These are phyloP conservation scores for Astragalus glycyphyllos DNA, from an alignment of 306 rosid genomes.

Conservation along the genomic window DNA sequence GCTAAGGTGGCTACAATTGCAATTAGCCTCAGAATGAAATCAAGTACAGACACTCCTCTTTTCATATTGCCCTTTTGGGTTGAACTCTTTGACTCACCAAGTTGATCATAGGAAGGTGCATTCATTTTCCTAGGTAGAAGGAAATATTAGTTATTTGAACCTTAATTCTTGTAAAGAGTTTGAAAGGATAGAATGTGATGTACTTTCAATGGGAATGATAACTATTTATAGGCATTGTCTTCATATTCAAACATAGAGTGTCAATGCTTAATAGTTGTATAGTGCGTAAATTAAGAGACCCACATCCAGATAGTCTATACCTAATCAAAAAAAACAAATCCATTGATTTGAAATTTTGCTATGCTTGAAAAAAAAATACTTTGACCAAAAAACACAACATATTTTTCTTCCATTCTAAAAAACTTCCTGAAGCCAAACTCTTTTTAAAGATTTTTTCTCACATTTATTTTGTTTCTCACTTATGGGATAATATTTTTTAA, in stretches of 20 bases:
- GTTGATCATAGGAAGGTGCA: neutral
- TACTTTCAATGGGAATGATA: neutral
- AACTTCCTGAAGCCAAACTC: too few species aligned
- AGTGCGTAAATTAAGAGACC: neutral
- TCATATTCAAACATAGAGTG: neutral
- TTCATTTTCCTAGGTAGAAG: too few species aligned
- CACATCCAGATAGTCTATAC: neutral
- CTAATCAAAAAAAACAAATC: conserved; percentile 29
- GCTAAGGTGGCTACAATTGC: conserved; percentile 29
- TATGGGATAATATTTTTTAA: neutral
- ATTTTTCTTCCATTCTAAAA: too few species aligned
- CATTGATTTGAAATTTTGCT: conserved; percentile 6
- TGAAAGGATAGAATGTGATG: conserved; percentile 13
- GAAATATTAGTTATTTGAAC: neutral
- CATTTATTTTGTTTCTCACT: too few species aligned
- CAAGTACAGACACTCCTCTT: conserved; percentile 16
- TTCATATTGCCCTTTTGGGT: conserved; percentile 2
- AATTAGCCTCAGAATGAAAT: conserved; percentile 33
- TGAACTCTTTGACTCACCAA: conserved; percentile 4
- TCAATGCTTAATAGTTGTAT: neutral
- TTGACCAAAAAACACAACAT: too few species aligned
- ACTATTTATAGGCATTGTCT: conserved; percentile 25
- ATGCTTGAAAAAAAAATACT: too few species aligned
- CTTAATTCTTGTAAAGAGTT: conserved; percentile 3
- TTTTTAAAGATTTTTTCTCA: too few species aligned